Evolutionary conservation across 164 flowering plant species (phyloP).

Genomic region (Vitis cinerea): DNA sequence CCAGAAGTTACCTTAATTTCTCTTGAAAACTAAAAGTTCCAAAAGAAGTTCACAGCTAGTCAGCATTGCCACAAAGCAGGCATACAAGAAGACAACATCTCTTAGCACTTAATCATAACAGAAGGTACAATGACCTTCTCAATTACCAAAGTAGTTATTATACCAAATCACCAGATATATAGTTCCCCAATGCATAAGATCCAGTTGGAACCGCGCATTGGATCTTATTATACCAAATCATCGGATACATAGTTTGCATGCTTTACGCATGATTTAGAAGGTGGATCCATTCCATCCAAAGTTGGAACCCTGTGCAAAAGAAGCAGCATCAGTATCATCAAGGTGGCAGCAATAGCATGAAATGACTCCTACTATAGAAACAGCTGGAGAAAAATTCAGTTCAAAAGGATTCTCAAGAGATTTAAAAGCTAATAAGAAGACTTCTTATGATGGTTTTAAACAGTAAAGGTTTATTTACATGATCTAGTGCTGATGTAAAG

Average conservation of each 20-base stretch:
- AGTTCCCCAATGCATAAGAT: too few species aligned
- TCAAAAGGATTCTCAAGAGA: background rate
- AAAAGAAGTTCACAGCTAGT: too few species aligned
- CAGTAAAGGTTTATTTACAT: constrained; percentile 56
- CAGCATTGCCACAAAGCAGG: too few species aligned
- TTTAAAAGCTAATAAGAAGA: constrained; percentile 11
- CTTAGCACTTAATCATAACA: too few species aligned
- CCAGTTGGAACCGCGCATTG: too few species aligned
- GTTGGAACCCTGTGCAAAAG: constrained; percentile 64
- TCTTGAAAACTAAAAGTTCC: too few species aligned
- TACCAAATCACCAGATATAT: too few species aligned
- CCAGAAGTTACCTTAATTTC: too few species aligned
- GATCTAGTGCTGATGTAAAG: constrained; percentile 90
- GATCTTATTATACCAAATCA: background rate
- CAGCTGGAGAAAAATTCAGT: background rate
- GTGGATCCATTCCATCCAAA: constrained; percentile 95
- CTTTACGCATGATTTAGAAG: constrained; percentile 35
- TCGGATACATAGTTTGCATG: background rate
- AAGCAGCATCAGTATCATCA: constrained; percentile 4
- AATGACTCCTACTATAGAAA: too few species aligned
- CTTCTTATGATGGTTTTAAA: constrained; percentile 13
- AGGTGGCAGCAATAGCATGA: background rate
- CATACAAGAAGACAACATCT: too few species aligned
- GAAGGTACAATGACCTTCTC: too few species aligned
- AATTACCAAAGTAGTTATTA: too few species aligned